A percentile compares a stretch with the other conserved stretches of the same genome.
These are phyloP conservation scores for Rosellinia necatrix DNA, from an alignment of 2,329 filamentous ascomycete genomes.

Conservation along the genomic window DNA sequence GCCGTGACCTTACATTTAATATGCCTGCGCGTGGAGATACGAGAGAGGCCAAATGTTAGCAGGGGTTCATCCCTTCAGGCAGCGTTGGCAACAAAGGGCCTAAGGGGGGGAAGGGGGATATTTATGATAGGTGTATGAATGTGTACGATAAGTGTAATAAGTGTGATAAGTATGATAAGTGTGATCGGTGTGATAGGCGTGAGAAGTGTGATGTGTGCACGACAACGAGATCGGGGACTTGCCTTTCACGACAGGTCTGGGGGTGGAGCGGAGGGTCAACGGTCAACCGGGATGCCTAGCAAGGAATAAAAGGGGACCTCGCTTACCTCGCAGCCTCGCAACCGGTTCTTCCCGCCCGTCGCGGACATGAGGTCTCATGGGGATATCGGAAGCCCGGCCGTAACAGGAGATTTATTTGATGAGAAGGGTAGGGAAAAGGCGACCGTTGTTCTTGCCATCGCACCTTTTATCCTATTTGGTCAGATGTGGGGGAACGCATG, in stretches of 20 bases:
- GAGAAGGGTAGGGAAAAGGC: background rate
- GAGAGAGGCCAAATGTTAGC: background rate
- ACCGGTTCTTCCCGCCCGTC: background rate
- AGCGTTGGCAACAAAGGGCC: background rate
- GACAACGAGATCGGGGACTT: background rate
- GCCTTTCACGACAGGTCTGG: conserved; percentile 6
- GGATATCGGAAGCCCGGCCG: background rate
- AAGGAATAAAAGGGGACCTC: background rate
- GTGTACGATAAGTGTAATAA: too few species aligned
- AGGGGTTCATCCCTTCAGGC: background rate
- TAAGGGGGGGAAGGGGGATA: too few species aligned
- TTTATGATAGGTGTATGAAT: too few species aligned
- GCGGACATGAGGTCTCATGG: background rate
- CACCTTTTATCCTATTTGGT: conserved; percentile 8
- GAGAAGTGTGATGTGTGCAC: background rate
- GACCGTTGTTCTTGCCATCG: background rate
- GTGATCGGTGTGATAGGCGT: too few species aligned
- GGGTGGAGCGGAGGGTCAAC: background rate
- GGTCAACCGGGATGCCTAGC: background rate
- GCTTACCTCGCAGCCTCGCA: conserved; percentile 5
- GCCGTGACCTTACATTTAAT: conserved; percentile 1
- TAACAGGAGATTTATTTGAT: background rate
- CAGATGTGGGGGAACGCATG: background rate
- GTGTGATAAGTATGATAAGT: too few species aligned
- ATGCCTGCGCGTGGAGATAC: background rate